phyloP scores from a whole-genome alignment of 1,139 yeast genomes.

The Taphrina pruni region DNA sequence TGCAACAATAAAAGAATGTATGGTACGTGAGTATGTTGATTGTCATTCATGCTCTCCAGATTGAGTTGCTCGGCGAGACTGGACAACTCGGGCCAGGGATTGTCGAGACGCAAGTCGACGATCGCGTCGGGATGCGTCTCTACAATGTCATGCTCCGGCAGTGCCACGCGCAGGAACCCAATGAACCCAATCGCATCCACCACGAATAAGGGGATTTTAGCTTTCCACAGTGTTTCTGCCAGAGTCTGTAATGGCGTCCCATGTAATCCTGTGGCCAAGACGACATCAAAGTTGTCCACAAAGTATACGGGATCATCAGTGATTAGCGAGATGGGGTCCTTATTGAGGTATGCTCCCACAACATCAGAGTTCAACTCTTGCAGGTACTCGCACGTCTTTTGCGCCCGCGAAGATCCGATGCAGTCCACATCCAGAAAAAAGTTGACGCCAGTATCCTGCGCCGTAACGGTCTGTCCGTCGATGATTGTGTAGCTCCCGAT shows the following conservation, averaged over 20 bases:
- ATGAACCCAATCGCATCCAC: conserved; percentile 68
- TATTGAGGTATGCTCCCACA: conserved; percentile 53
- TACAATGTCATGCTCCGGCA: conserved; percentile 64
- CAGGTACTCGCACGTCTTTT: conserved; percentile 56
- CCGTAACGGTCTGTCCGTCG: conserved; percentile 57
- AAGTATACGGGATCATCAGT: conserved; percentile 54
- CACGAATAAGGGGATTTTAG: conserved; percentile 62
- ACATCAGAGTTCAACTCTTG: conserved; percentile 69
- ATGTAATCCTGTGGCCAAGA: conserved; percentile 55
- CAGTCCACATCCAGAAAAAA: conserved; percentile 64
- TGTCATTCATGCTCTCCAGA: conserved; percentile 57
- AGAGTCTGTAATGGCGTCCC: conserved; percentile 48
- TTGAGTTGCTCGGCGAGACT: conserved; percentile 61
- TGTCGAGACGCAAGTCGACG: conserved; percentile 71
- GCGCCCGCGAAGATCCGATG: conserved; percentile 57
- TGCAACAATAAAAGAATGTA: conserved; percentile 69
- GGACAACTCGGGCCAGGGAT: conserved; percentile 77
- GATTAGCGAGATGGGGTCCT: conserved; percentile 42
- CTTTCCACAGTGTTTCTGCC: conserved; percentile 55
- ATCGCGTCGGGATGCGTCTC: conserved; percentile 76
- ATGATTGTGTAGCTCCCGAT: conserved; percentile 70
- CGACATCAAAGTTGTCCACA: conserved; percentile 59
- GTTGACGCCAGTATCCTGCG: conserved; percentile 61
- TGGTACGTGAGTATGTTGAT: conserved; percentile 74
- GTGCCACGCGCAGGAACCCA: conserved; percentile 64